Percentiles rank a stretch among this genome's conserved stretches.
Evolutionary conservation across 1,139 yeast species (phyloP).

Genomic region (Taphrina flavorubra): DNA sequence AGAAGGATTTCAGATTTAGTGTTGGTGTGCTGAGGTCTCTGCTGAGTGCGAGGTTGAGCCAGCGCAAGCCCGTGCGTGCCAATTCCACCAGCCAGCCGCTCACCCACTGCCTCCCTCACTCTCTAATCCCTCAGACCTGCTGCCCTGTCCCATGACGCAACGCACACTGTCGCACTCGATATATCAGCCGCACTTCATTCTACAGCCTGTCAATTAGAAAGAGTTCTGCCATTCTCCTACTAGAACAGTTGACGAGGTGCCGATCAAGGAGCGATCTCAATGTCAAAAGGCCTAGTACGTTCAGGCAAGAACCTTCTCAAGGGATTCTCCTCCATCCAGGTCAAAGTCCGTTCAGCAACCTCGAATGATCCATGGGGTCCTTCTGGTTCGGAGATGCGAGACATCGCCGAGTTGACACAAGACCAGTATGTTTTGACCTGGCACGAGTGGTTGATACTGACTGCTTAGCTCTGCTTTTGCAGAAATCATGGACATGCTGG

Average conservation of each 20-base stretch:
- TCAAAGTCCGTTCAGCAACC: slow-evolving; percentile 89
- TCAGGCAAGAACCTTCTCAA: slow-evolving; percentile 40
- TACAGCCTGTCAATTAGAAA: background rate
- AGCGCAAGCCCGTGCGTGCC: no score
- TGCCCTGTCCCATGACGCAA: slow-evolving; percentile 12
- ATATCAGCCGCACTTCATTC: background rate
- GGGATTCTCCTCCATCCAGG: slow-evolving; percentile 76
- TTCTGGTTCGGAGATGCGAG: slow-evolving; percentile 79
- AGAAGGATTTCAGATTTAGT: no score
- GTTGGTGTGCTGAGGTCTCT: no score
- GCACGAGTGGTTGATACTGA: slow-evolving; percentile 40
- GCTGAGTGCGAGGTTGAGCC: no score
- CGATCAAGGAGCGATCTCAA: background rate
- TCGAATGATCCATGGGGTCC: slow-evolving; percentile 91
- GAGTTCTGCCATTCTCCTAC: background rate
- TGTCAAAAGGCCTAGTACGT: slow-evolving; percentile 38
- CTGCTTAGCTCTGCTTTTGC: slow-evolving; percentile 67
- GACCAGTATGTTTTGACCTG: slow-evolving; percentile 53
- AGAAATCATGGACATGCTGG: slow-evolving; percentile 95
- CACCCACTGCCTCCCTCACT: background rate
- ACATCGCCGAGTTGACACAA: slow-evolving; percentile 75
- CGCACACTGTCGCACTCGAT: slow-evolving; percentile 10
- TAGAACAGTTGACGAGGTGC: background rate
- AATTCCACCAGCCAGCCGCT: background rate
- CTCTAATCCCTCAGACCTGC: background rate